Evolutionary conservation across 2,329 filamentous ascomycete genomes (phyloP), one percentile per base, ranked within the genome.

Genomic region (Didymella pomorum): DNA sequence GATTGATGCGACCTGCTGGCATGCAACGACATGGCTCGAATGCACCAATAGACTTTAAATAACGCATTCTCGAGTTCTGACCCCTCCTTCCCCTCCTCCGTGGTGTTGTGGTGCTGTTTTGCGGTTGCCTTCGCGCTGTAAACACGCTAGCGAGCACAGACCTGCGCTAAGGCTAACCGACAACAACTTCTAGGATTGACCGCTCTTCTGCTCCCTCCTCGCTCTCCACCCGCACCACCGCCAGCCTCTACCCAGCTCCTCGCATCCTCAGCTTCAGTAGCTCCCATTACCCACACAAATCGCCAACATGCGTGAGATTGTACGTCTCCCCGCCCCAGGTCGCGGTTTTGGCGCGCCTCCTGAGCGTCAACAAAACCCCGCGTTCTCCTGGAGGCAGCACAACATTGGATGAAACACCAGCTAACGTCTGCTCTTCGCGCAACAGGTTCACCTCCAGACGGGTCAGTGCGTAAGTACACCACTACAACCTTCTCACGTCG

Each of bases 381-480:
- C 79, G 77, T 79, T 76, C 76, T 72, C 63, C 71, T 74, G 74
- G 67, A 70, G 71, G 73, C 72, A 73, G 61, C 65, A 71, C 66
- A 71, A 79, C 75, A 77, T 76, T 50, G 56, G 67, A 71, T 72
- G 77, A 77, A 78, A 73, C 71, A 76, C 76, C 73, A 82, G 88
- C 90, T 83, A 89, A 86, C 77, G 64, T 48, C 16, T 58, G 68
- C 61, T 65, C 81, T 80, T 76, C 76, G 73, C 69, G 60, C 68
- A 67, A 86, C 79, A 98, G 94, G 94, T 98, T 84, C 95, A 99
- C 84, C 93, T 99, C 76, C 95, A 99, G 86, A 99, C 95, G 87
- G 95, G 95, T 83, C 95, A 99, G 89, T 98, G 95, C 86, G 94
- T 97, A 88, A 84, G 89, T 87, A 55, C 37, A 63, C 48, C 43